Conservation (phyloP, 176 grass and related monocot genomes). For the Panicum miliaceum region DNA sequence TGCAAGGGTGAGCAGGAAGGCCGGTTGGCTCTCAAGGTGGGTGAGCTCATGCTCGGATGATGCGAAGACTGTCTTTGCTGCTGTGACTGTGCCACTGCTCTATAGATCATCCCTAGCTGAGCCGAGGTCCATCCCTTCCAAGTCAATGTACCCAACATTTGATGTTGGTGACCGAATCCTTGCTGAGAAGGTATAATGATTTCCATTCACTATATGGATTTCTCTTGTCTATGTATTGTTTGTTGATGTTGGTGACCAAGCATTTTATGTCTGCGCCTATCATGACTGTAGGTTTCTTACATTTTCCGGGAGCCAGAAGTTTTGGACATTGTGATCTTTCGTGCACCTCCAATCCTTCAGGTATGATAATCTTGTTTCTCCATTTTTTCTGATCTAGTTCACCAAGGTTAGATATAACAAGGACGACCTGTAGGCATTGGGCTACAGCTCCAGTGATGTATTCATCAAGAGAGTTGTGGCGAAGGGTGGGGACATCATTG, state of each 20-base stretch:
- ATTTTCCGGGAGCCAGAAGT: constrained; percentile 81
- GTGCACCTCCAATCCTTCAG: constrained; percentile 67
- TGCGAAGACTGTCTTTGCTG: constrained; percentile 75
- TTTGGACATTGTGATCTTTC: constrained; percentile 92
- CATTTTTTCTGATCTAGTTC: constrained; percentile 7
- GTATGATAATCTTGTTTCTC: constrained; percentile 42
- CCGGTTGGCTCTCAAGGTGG: constrained; percentile 79
- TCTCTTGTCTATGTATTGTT: constrained; percentile 18
- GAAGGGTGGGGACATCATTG: constrained; percentile 76
- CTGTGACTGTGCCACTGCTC: constrained; percentile 83
- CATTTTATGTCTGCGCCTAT: not conserved
- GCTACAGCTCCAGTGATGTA: constrained; percentile 86
- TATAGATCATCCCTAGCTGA: constrained; percentile 76
- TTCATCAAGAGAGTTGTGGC: constrained; percentile 98
- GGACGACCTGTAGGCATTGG: constrained; percentile 50
- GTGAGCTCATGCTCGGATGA: constrained; percentile 90
- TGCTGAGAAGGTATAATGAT: constrained; percentile 76
- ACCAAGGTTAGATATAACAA: not conserved
- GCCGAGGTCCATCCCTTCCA: constrained; percentile 88
- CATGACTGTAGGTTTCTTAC: constrained; percentile 74
- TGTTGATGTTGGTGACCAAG: constrained; percentile 3
- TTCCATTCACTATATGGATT: not conserved
- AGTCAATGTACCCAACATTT: constrained; percentile 95
- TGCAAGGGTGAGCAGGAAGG: constrained; percentile 42
- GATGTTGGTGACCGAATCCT: constrained; percentile 94